Evolutionary conservation across 495 filamentous ascomycete genomes (phyloP).

Genomic region (Tuber aestivum): DNA sequence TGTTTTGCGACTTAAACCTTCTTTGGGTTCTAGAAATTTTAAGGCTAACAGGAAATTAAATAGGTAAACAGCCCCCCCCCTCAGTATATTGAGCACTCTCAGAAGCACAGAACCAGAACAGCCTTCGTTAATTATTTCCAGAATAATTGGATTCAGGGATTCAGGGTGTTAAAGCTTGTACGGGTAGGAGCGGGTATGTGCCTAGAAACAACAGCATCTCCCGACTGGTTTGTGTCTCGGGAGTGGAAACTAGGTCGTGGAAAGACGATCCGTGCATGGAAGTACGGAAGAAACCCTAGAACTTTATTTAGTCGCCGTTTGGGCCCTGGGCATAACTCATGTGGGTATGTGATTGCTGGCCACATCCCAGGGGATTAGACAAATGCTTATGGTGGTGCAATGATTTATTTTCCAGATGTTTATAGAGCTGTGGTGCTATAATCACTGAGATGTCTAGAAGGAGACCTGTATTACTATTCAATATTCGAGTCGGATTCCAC

Average conservation of each 20-base stretch:
- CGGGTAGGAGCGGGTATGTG: not conserved
- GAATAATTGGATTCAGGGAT: not conserved
- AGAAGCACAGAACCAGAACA: not conserved
- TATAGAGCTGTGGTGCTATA: not conserved
- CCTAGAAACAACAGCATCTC: not conserved
- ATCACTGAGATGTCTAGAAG: not conserved
- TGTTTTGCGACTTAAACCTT: not conserved
- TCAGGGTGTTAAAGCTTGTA: not conserved
- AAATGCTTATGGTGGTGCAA: not conserved
- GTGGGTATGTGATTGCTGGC: not conserved
- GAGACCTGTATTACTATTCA: not conserved
- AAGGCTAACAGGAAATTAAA: not conserved
- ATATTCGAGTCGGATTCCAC: not conserved
- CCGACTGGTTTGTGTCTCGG: not conserved
- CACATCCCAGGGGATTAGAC: not conserved
- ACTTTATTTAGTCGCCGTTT: not conserved
- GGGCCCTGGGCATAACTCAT: not conserved
- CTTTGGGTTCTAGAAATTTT: not conserved
- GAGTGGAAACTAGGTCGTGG: not conserved
- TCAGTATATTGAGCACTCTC: not conserved
- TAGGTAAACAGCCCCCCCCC: not conserved
- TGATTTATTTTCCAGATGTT: not conserved
- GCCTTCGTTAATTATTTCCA: not conserved
- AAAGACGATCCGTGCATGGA: not conserved
- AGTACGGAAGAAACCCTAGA: not conserved